phyloP scores from a whole-genome alignment of 2,329 filamentous ascomycete species.

The Botryotinia calthae region DNA sequence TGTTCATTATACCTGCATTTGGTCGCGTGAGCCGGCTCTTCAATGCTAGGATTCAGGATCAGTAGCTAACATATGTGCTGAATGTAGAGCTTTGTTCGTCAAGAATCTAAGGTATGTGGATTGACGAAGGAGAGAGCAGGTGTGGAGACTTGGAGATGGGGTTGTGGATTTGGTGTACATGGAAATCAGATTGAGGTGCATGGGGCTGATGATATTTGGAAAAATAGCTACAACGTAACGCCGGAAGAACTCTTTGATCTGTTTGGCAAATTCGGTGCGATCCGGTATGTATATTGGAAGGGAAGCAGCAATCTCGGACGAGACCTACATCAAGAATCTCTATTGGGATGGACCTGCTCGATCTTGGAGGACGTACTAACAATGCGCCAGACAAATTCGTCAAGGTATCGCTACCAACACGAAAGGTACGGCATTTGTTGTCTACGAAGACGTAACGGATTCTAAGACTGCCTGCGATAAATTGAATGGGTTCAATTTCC shows the following conservation, averaged over 20 bases:
- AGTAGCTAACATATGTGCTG: slow-evolving; percentile 32
- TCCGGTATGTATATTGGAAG: slow-evolving; percentile 66
- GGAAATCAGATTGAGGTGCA: slow-evolving; percentile 53
- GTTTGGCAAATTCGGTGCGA: slow-evolving; percentile 95
- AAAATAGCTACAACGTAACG: slow-evolving; percentile 89
- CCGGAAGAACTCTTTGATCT: slow-evolving; percentile 97
- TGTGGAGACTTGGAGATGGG: slow-evolving; percentile 9
- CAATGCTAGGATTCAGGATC: slow-evolving; percentile 1
- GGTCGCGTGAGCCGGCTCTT: slow-evolving; percentile 15
- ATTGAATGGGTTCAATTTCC: slow-evolving; percentile 99
- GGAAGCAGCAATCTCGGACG: not conserved
- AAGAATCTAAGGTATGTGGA: slow-evolving; percentile 90
- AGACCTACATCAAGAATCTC: not conserved
- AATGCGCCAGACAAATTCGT: slow-evolving; percentile 77
- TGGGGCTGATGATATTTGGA: slow-evolving; percentile 42
- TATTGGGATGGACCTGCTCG: slow-evolving; percentile 1
- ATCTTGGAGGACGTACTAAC: slow-evolving; percentile 20
- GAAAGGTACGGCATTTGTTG: slow-evolving; percentile 97
- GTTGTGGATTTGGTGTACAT: slow-evolving; percentile 23
- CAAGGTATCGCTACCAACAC: slow-evolving; percentile 96
- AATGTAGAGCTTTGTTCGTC: slow-evolving; percentile 93
- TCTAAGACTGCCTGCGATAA: slow-evolving; percentile 99
- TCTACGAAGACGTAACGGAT: slow-evolving; percentile 99
- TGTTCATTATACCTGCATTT: slow-evolving; percentile 7
- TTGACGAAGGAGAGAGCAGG: slow-evolving; percentile 2